Conservation (phyloP, 179 eudicot species). For the Carnegiea gigantea region DNA sequence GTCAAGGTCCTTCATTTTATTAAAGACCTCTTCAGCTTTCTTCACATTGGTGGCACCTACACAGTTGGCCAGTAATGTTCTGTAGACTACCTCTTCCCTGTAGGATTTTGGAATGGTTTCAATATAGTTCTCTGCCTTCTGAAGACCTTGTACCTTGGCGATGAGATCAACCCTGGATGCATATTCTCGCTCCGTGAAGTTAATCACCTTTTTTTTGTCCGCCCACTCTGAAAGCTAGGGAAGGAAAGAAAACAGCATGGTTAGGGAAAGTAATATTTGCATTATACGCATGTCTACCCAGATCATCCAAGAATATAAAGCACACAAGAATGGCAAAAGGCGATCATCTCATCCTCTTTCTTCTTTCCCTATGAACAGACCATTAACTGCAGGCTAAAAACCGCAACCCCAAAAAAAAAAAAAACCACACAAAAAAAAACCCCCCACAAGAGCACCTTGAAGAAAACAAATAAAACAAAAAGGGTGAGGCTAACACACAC, state of each 20-base stretch:
- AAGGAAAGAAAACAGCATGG: conserved; percentile 6
- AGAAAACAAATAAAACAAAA: background rate
- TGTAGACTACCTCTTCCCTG: conserved; percentile 59
- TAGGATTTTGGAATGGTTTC: conserved; percentile 56
- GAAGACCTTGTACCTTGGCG: conserved; percentile 65
- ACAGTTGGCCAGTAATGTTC: conserved; percentile 67
- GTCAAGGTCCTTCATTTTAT: conserved; percentile 70
- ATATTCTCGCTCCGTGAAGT: conserved; percentile 56
- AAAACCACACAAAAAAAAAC: too few relatives aligned
- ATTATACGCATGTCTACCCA: background rate
- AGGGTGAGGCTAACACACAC: background rate
- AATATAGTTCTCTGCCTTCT: conserved; percentile 61
- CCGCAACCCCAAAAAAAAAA: background rate
- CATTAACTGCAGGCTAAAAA: background rate
- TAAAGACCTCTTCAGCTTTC: conserved; percentile 75
- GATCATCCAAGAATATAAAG: background rate
- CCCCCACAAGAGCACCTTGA: background rate
- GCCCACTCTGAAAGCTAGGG: conserved; percentile 82
- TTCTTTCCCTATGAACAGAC: background rate
- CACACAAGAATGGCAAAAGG: background rate
- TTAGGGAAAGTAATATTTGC: background rate
- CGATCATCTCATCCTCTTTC: background rate
- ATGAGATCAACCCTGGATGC: conserved; percentile 76
- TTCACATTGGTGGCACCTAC: conserved; percentile 34
- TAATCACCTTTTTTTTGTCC: conserved; percentile 47